Evolutionary conservation across 208 protist genomes (phyloP), one percentile per base, ranked within the genome.

Genomic region (Acanthamoeba castellanii): DNA sequence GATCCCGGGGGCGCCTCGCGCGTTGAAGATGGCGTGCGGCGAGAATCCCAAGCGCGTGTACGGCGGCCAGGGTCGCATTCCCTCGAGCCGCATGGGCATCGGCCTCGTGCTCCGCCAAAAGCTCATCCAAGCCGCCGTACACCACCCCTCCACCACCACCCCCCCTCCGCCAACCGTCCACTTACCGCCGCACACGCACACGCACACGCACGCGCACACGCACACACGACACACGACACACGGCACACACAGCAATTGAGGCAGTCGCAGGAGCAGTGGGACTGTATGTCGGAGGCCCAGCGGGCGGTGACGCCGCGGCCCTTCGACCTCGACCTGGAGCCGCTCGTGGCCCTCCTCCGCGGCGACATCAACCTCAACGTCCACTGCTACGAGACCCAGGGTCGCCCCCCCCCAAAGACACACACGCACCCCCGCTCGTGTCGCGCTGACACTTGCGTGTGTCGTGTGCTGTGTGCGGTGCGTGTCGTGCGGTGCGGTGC

Each of bases 31-130:
- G 94, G 95, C 95, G 27, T 96, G 95, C 89, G 95, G 95, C n/a
- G 95, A 96, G 82, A 96, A 96, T 27, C 95, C 95, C n/a, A 96
- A 96, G 90, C 34, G 90, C 66, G 76, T 95, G 18, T 96, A 96
- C 74, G 95, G 78, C 59, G 84, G 37, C n/a, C 4, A 32, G 68
- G 20, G 42, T 14, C 2, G 4, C 16, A 89, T 91, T 6, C 95
- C 95, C 20, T n/a, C 47, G 34, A 91, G 81, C n/a, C 61, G 95
- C 27, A 95, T 96, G 94, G 94, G 94, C 37, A 76, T 57, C 68
- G 92, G 55, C 27, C 90, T 57, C n/a, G 72, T 95, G 8, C 6
- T 95, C 6, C 76, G 94, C 30, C 57, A 92, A 27, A 68, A 74
- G n/a, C 94, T 95, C 34, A 42, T 95, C 22, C 37, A 32, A 30